phyloP scores from a whole-genome alignment of 495 filamentous ascomycete species.

The Penicillium atrosanguineum region DNA sequence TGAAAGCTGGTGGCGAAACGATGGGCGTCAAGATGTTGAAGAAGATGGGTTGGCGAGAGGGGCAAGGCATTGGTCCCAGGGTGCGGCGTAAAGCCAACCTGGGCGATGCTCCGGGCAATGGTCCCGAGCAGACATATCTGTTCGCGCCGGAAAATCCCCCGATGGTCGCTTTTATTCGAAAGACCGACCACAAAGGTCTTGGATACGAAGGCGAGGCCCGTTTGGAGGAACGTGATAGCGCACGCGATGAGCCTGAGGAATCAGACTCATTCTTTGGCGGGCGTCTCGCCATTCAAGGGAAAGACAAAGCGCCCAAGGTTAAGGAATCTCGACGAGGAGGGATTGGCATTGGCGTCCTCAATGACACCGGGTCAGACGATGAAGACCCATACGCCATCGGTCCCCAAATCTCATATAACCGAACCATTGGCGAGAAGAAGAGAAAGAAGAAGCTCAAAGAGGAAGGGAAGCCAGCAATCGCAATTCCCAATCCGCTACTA shows the following conservation, averaged over 20 bases:
- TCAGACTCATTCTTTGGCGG: slow-evolving; percentile 43
- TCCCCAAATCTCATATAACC: slow-evolving; percentile 87
- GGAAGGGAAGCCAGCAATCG: slow-evolving; percentile 31
- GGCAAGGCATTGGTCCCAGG: slow-evolving; percentile 89
- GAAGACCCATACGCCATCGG: slow-evolving; percentile 94
- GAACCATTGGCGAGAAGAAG: slow-evolving; percentile 81
- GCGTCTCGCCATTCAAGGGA: slow-evolving; percentile 28
- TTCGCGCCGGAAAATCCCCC: slow-evolving; percentile 87
- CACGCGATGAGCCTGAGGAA: slow-evolving; percentile 47
- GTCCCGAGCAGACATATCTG: slow-evolving; percentile 57
- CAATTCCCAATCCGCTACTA: slow-evolving; percentile 61
- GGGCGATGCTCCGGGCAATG: slow-evolving; percentile 47
- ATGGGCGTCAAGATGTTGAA: slow-evolving; percentile 86
- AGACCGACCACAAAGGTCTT: slow-evolving; percentile 77
- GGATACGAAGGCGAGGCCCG: slow-evolving; percentile 71
- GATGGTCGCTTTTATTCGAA: slow-evolving; percentile 73
- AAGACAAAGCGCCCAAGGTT: slow-evolving; percentile 38
- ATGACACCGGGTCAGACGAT: slow-evolving; percentile 96
- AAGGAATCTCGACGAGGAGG: slow-evolving; percentile 58
- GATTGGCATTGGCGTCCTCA: slow-evolving; percentile 86
- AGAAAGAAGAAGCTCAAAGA: slow-evolving; percentile 62
- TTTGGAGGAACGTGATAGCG: slow-evolving; percentile 43
- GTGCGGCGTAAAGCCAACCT: slow-evolving; percentile 73
- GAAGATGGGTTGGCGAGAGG: slow-evolving; percentile 95
- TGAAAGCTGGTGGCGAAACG: slow-evolving; percentile 74